Percentiles rank a stretch among this genome's conserved stretches.
These are phyloP conservation scores for Priceomyces medius DNA, from an alignment of 805 yeast species.

Conservation along the genomic window DNA sequence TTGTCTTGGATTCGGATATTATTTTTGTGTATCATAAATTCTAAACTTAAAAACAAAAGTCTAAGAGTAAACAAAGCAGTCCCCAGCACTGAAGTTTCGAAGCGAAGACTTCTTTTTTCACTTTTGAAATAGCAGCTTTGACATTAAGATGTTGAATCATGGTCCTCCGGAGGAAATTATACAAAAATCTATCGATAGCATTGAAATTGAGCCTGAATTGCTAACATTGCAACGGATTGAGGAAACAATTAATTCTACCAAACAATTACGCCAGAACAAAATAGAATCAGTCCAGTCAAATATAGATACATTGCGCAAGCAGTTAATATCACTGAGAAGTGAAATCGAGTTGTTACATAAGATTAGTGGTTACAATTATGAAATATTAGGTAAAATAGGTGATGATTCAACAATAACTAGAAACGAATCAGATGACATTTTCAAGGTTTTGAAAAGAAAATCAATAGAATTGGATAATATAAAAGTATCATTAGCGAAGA, in stretches of 20 bases:
- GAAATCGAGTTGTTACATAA: constrained; percentile 19
- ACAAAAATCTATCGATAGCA: constrained; percentile 40
- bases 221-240: constrained; percentile 45
- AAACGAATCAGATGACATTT: constrained; percentile 21
- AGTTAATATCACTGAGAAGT: constrained; percentile 11
- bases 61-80: background rate
- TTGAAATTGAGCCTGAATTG: constrained; percentile 53
- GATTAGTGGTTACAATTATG: constrained; percentile 21
- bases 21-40: background rate
- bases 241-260: constrained; percentile 31
- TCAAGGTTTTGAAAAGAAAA: constrained; percentile 25
- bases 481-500: constrained; percentile 53
- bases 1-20: background rate
- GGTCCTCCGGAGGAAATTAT: constrained; percentile 11
- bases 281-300: constrained; percentile 13
- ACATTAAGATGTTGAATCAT: constrained; percentile 5
- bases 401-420: constrained; percentile 3
- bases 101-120: too few species aligned
- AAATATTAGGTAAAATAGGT: constrained; percentile 16
- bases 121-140: too few species aligned
- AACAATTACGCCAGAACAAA: constrained; percentile 24
- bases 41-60: background rate
- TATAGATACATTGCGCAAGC: constrained; percentile 10
- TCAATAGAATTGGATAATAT: constrained; percentile 40
- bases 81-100: too few species aligned